Conservation (phyloP, 176 grass and related monocot genomes). For the Oryza meridionalis region DNA sequence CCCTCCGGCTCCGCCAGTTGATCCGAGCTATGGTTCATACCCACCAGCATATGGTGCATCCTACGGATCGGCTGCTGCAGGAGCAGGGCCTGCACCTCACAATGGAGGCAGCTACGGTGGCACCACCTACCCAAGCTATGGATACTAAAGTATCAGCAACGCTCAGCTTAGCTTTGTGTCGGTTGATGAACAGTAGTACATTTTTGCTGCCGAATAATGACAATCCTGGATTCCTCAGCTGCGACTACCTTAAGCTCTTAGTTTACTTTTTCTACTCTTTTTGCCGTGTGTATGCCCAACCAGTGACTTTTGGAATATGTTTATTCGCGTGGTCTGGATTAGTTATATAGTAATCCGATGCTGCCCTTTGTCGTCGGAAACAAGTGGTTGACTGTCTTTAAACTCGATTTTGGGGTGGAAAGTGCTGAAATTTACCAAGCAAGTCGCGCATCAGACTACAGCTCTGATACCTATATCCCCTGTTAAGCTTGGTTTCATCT, state of each 20-base stretch:
- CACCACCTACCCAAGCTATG: conserved; percentile 71
- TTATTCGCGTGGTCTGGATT: background rate
- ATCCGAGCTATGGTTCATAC: conserved; percentile 67
- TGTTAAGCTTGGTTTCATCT: too few relatives aligned
- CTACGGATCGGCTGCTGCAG: conserved; percentile 44
- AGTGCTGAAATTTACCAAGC: too few relatives aligned
- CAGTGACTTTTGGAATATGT: background rate
- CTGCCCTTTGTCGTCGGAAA: background rate
- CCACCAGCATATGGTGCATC: conserved; percentile 53
- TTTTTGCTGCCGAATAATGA: conserved; percentile 20
- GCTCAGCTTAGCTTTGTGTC: background rate
- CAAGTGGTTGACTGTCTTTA: background rate
- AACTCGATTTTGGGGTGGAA: background rate
- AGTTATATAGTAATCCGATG: background rate
- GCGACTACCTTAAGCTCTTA: background rate
- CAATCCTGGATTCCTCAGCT: conserved; percentile 10
- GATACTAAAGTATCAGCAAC: conserved; percentile 55
- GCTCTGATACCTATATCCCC: too few relatives aligned
- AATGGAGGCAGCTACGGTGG: conserved; percentile 47
- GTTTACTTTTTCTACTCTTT: background rate
- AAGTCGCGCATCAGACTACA: too few relatives aligned
- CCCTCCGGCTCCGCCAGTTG: conserved; percentile 39
- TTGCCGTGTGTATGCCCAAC: background rate
- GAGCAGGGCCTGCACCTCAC: conserved; percentile 35
- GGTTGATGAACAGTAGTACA: background rate